phyloP scores from a whole-genome alignment of 192 early-diverging fungal genomes.

The Coemansia sp. region DNA sequence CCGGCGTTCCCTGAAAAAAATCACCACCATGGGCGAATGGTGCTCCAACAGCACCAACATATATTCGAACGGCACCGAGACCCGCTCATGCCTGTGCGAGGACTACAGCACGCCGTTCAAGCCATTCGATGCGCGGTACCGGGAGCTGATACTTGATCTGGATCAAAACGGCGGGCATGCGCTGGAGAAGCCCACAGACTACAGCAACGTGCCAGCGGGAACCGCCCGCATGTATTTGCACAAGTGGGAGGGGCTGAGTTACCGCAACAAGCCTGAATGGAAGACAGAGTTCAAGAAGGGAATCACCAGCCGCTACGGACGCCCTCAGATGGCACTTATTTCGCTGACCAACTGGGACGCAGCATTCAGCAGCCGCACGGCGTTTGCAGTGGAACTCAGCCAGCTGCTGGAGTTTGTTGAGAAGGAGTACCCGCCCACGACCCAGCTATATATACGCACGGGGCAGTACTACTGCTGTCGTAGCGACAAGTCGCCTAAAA shows the following conservation, averaged over 20 bases:
- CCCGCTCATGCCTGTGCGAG: conserved; percentile 46
- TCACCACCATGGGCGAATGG: conserved; percentile 50
- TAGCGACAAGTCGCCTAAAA: conserved; percentile 25
- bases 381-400: conserved; percentile 25
- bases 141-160: conserved; percentile 18
- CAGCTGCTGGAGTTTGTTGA: conserved; percentile 28
- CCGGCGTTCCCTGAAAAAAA: conserved; percentile 51
- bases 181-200: conserved; percentile 7
- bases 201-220: not conserved
- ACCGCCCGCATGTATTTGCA: conserved; percentile 24
- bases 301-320: not conserved
- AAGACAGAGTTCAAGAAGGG: conserved; percentile 11
- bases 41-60: conserved; percentile 14
- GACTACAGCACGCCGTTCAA: conserved; percentile 33
- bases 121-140: conserved; percentile 18
- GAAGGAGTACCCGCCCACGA: conserved; percentile 23
- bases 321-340: conserved; percentile 23
- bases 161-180: conserved; percentile 6
- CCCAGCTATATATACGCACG: conserved; percentile 45
- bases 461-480: conserved; percentile 58
- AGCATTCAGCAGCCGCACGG: conserved; percentile 32
- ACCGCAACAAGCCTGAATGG: conserved; percentile 41
- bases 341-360: conserved; percentile 58
- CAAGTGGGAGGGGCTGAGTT: conserved; percentile 55
- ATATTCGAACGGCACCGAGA: not conserved